Evolutionary conservation across 2,329 filamentous ascomycete species (phyloP).

Genomic region (Metarhizium anisopliae): DNA sequence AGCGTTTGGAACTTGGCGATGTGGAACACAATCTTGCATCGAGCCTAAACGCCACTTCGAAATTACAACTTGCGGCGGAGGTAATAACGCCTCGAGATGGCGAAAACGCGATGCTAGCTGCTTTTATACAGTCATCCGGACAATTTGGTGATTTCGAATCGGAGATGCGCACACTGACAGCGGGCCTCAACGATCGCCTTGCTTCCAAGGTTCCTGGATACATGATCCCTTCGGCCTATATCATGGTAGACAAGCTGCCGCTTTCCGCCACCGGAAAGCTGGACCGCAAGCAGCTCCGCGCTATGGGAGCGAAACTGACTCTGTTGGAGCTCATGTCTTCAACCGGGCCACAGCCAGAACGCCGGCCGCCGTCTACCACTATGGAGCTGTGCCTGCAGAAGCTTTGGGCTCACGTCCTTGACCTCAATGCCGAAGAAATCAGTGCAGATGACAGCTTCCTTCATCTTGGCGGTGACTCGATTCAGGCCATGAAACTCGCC

Average conservation of each 20-base stretch:
- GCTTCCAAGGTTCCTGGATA: neutral
- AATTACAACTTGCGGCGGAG: conserved; percentile 2
- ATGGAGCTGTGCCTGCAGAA: conserved; percentile 11
- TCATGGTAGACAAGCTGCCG: conserved; percentile 1
- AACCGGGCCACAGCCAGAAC: neutral
- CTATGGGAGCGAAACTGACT: neutral
- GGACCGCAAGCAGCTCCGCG: conserved; percentile 2
- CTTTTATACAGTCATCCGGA: conserved; percentile 2
- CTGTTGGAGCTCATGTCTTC: neutral
- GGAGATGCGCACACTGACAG: neutral
- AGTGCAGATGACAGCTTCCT: conserved; percentile 8
- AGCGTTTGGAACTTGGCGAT: conserved; percentile 9
- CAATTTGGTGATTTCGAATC: neutral
- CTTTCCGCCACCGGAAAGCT: conserved; percentile 2
- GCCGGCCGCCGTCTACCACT: conserved; percentile 3
- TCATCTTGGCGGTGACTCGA: conserved; percentile 8
- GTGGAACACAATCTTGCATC: conserved; percentile 2
- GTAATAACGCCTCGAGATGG: conserved; percentile 3
- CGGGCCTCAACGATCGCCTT: neutral
- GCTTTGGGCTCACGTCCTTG: conserved; percentile 3
- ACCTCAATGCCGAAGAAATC: neutral
- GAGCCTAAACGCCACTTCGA: neutral
- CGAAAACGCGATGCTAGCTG: conserved; percentile 1
- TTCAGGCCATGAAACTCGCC: conserved; percentile 6
- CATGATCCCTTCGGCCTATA: conserved; percentile 2